Base-by-base conservation (phyloP, 306 rosid species). In the Vigna angularis region DNA sequence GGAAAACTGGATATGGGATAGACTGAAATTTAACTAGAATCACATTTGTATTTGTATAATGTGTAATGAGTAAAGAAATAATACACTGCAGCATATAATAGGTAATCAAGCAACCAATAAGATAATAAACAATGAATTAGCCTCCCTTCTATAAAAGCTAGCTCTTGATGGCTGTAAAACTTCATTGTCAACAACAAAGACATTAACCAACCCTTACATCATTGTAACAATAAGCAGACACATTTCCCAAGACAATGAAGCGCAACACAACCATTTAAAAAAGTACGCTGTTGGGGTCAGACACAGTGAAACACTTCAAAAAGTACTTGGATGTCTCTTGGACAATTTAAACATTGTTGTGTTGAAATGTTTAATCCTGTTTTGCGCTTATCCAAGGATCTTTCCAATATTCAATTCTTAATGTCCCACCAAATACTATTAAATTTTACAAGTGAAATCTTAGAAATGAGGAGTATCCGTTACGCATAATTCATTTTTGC, bases 1-100 rank as follows among this genome's bases (percentile, higher is more conserved):
- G 97, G 79, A 95, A 95, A 89, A 90, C 98, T 86, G 98, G 98
- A 89, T 95, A 95, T 68, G 98, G 98, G 88, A 95, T 86, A 85
- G 98, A 95, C 98, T 95, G 98, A 88, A 95, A 94, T 88, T 90
- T 90, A 86, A 92, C 92, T 86, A 75, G 89, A 67, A 89, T 91
- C 89, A 87, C 80, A 85, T 85, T 75, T 49, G 48, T 80, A 85
- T 81, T 85, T 87, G 79, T 75, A 72, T 74, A 79, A 77, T 55
- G 79, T 24, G 34, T 66, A 61, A 42, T 57, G 48, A 66, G 24
- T 72, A 70, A 9, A 72, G 52, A 75, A 82, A 73, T 56, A 14
- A 73, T 52, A 45, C 9, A 52, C 1, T 30, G 38, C 48, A 71
- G 47, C n/a, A 53, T 15, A 66, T 32, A 66, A 36, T 26, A 18